Base-by-base conservation (phyloP, 108 stramenopile species). In the Cyclotella baltica region DNA sequence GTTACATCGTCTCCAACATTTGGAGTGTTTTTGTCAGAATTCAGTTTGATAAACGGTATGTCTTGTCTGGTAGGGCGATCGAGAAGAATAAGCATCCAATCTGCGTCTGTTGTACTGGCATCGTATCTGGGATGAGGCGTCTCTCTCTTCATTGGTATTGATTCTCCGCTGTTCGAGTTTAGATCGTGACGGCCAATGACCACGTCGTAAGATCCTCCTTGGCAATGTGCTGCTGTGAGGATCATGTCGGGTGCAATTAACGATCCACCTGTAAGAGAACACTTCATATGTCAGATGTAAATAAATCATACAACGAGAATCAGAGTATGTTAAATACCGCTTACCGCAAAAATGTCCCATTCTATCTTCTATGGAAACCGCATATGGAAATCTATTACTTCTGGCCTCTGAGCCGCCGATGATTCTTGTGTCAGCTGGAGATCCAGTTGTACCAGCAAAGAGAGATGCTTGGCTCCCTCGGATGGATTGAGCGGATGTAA, bases 171-270 rank as follows among this genome's bases (percentile, higher is more conserved):
- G 11, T 61, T 37, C 9, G 52, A 55, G 2, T 33, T 36, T 4
- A 76, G 40, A 35, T 68, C 33, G 48, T 58, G 47, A 10, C 62
- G 56, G 1, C 76, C 68, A 20, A 77, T 34, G 13, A 71, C 63
- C 37, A 81, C 62, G n/a, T 61, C 34, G 57, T 67, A 67, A 13
- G 34, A 29, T 19, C 67, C 70, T 22, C 84, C 75, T n/a, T 57
- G 67, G 53, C 84, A 85, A 37, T 85, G 84, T 15, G 83, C 83
- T 1, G 83, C 83, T 29, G 73, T 75, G 6, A 84, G 52, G 0
- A 84, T 53, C 18, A 75, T 73, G 0, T 75, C 65, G 18, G 28
- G 16, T 8, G 67, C 68, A 28, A 84, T 70, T 13, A 84, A 62
- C 30, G 73, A 57, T n/a, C 78, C 83, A 48, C n/a, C n/a, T n/a